A percentile compares a stretch with the other conserved stretches of the same genome.
These are phyloP conservation scores for Torulaspora delbrueckii DNA, from an alignment of 805 yeast genomes.

Conservation along the genomic window DNA sequence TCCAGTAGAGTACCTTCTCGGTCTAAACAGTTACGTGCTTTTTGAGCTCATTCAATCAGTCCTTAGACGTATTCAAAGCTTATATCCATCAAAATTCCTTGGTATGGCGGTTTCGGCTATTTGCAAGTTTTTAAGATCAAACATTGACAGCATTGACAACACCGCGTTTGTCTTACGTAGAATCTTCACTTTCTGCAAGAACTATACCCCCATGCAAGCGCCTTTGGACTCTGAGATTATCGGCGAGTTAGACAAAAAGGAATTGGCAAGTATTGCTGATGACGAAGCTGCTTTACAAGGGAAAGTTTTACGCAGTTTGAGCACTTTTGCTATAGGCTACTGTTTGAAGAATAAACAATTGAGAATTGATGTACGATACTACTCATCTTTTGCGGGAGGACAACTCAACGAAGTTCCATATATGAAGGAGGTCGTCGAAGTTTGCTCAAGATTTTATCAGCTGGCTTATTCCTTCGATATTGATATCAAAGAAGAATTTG, in stretches of 20 bases:
- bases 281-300: conserved; percentile 64
- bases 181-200: conserved; percentile 58
- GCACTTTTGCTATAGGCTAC: conserved; percentile 49
- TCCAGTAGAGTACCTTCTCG: conserved; percentile 38
- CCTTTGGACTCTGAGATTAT: conserved; percentile 35
- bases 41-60: conserved; percentile 60
- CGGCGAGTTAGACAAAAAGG: conserved; percentile 30
- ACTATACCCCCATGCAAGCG: conserved; percentile 45
- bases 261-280: conserved; percentile 40
- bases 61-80: conserved; percentile 56
- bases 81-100: conserved; percentile 75
- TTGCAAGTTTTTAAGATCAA: conserved; percentile 46
- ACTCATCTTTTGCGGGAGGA: conserved; percentile 17
- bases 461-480: conserved; percentile 65
- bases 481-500: conserved; percentile 43
- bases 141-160: conserved; percentile 36
- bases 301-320: conserved; percentile 55
- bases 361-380: conserved; percentile 28
- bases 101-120: conserved; percentile 61
- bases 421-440: conserved; percentile 29
- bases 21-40: conserved; percentile 58
- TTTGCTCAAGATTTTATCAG: conserved; percentile 40
- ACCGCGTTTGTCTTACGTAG: conserved; percentile 52
- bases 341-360: conserved; percentile 30
- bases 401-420: conserved; percentile 23